phyloP scores from a whole-genome alignment of 192 early-diverging fungal genomes.

The Umbelopsis vinacea region DNA sequence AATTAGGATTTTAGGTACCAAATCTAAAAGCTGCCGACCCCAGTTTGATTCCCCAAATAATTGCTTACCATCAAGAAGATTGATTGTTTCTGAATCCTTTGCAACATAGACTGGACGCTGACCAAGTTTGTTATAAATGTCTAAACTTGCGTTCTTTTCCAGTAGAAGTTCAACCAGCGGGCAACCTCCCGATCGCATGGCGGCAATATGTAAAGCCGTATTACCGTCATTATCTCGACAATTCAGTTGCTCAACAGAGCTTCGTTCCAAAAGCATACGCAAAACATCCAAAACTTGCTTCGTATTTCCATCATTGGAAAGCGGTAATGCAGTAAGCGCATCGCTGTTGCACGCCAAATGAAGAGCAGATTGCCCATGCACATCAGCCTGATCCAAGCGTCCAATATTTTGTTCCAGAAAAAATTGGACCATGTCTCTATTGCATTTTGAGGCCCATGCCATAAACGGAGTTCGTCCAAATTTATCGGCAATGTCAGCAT shows the following conservation, averaged over 20 bases:
- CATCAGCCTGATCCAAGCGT: constrained; percentile 32
- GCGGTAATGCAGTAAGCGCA: background rate
- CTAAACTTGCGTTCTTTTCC: constrained; percentile 35
- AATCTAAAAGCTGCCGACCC: no score
- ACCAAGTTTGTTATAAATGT: constrained; percentile 40
- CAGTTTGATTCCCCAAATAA: background rate
- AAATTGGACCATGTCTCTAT: constrained; percentile 30
- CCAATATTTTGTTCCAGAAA: constrained; percentile 21
- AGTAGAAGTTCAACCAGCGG: constrained; percentile 39
- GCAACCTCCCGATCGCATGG: constrained; percentile 27
- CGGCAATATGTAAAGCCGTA: constrained; percentile 47
- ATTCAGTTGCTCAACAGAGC: constrained; percentile 6
- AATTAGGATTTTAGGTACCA: background rate
- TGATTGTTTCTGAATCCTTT: constrained; percentile 31
- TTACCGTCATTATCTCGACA: constrained; percentile 42
- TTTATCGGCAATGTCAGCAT: constrained; percentile 33
- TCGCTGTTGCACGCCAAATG: constrained; percentile 30
- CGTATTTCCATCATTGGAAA: background rate
- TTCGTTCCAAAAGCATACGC: background rate
- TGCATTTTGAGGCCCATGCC: constrained; percentile 42
- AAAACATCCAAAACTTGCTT: background rate
- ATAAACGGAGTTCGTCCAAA: constrained; percentile 39
- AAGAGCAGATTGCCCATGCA: constrained; percentile 39
- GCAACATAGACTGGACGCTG: constrained; percentile 44
- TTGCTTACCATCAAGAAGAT: constrained; percentile 38